Conservation (phyloP, 306 rosid species). For the Cicer arietinum region DNA sequence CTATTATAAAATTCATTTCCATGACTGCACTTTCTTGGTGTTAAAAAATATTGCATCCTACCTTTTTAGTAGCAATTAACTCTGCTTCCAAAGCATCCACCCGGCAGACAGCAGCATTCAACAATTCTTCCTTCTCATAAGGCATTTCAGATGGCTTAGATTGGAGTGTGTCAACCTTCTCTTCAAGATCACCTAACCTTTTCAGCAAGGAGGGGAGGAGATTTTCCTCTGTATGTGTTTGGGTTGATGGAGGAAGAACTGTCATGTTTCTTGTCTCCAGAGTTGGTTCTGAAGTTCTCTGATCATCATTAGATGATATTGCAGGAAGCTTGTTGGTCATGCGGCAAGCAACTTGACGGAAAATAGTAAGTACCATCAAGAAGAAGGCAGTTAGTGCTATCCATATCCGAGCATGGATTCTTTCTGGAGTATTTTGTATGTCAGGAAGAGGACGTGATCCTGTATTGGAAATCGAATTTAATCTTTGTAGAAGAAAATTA, state of each 20-base stretch:
- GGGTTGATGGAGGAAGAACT: conserved; percentile 53
- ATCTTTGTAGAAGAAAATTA: conserved; percentile 28
- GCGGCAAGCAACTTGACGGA: conserved; percentile 55
- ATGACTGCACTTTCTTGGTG: conserved; percentile 3
- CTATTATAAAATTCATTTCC: conserved; percentile 22
- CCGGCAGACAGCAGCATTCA: conserved; percentile 96
- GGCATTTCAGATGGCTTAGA: conserved; percentile 97
- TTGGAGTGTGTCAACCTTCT: conserved; percentile 84
- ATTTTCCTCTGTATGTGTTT: conserved; percentile 56
- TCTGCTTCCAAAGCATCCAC: conserved; percentile 99
- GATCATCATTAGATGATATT: conserved; percentile 49
- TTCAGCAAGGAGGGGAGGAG: conserved; percentile 69
- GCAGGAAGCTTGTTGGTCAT: conserved; percentile 61
- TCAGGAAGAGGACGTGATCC: conserved; percentile 58
- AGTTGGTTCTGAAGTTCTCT: conserved; percentile 48
- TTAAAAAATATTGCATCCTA: conserved; percentile 36
- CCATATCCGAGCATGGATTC: conserved; percentile 63
- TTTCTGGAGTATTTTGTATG: conserved; percentile 54
- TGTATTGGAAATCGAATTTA: conserved; percentile 48
- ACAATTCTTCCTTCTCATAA: conserved; percentile 85
- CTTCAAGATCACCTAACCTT: conserved; percentile 87
- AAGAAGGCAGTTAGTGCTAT: conserved; percentile 71
- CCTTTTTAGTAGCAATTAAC: conserved; percentile 96
- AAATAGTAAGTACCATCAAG: conserved; percentile 58
- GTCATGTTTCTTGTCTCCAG: conserved; percentile 50